Conservation (phyloP, 306 rosid genomes). For the Lathyrus tuberosus region DNA sequence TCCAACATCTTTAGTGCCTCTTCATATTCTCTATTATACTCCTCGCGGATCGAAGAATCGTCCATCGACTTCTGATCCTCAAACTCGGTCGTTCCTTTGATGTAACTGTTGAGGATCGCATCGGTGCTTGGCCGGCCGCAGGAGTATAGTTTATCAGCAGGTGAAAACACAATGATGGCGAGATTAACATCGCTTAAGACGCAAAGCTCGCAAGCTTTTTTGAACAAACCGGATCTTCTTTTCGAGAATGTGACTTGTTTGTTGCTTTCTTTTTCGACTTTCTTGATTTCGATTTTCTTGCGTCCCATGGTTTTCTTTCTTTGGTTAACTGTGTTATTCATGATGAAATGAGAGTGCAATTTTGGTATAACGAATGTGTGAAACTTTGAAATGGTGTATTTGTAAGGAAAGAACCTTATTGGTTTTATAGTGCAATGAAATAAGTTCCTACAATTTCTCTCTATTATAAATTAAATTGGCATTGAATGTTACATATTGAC, state of each 20-base stretch:
- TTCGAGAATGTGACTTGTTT: slow-evolving; percentile 64
- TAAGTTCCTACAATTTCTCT: slow-evolving; percentile 32
- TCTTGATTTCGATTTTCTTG: slow-evolving; percentile 57
- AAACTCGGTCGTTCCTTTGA: neutral
- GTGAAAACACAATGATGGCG: slow-evolving; percentile 55
- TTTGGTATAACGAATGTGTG: neutral
- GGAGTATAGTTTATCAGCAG: slow-evolving; percentile 44
- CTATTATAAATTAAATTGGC: slow-evolving; percentile 31
- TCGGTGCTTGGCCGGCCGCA: slow-evolving; percentile 51
- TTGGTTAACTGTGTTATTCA: slow-evolving; percentile 14
- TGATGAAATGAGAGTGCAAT: neutral
- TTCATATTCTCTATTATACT: slow-evolving; percentile 38
- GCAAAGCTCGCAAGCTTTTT: slow-evolving; percentile 60
- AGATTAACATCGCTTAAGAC: slow-evolving; percentile 49
- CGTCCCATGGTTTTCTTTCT: slow-evolving; percentile 48
- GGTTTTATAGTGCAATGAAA: neutral
- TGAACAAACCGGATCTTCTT: slow-evolving; percentile 55
- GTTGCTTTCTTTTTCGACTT: slow-evolving; percentile 43
- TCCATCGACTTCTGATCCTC: neutral
- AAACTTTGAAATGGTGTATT: neutral
- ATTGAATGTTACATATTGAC: neutral
- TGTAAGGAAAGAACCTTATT: neutral
- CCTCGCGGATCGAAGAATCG: neutral
- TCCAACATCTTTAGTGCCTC: slow-evolving; percentile 42
- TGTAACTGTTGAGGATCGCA: slow-evolving; percentile 38